phyloP scores from a whole-genome alignment of 208 protist species.

The Trypanosoma grayi region DNA sequence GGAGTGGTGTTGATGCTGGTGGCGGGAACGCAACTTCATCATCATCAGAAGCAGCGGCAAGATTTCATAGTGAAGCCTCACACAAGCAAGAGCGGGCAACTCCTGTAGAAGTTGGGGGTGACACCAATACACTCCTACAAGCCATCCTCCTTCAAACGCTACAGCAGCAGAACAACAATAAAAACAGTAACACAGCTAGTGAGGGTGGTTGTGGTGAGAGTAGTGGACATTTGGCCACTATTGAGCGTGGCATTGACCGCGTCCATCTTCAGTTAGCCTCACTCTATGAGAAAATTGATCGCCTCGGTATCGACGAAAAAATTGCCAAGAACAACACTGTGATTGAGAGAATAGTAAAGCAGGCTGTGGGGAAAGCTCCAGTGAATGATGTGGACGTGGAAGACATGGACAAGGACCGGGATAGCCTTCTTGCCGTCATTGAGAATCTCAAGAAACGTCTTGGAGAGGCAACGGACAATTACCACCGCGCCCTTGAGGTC shows the following conservation, averaged over 20 bases:
- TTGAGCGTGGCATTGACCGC: conserved; percentile 45
- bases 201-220: conserved; percentile 1
- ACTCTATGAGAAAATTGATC: conserved; percentile 68
- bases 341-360: conserved; percentile 54
- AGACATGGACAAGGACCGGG: conserved; percentile 57
- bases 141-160: conserved; percentile 48
- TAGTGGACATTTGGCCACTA: not conserved
- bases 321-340: conserved; percentile 63
- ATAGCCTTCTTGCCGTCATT: conserved; percentile 57
- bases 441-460: conserved; percentile 48
- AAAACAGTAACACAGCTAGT: conserved; percentile 5
- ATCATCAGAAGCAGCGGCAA: not conserved
- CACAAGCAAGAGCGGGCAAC: too few relatives aligned
- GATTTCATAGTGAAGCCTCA: too few relatives aligned
- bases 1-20: not conserved
- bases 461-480: conserved; percentile 62
- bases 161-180: conserved; percentile 29
- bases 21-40: not conserved
- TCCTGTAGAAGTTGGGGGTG: not conserved
- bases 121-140: conserved; percentile 33
- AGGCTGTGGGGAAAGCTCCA: conserved; percentile 51
- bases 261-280: conserved; percentile 48
- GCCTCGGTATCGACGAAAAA: conserved; percentile 47
- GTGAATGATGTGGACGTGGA: conserved; percentile 40
- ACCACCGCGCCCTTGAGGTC: conserved; percentile 67